These are phyloP conservation scores for Trametes hirsuta DNA, from an alignment of 1,284 basidiomycete species.

Conservation along the genomic window DNA sequence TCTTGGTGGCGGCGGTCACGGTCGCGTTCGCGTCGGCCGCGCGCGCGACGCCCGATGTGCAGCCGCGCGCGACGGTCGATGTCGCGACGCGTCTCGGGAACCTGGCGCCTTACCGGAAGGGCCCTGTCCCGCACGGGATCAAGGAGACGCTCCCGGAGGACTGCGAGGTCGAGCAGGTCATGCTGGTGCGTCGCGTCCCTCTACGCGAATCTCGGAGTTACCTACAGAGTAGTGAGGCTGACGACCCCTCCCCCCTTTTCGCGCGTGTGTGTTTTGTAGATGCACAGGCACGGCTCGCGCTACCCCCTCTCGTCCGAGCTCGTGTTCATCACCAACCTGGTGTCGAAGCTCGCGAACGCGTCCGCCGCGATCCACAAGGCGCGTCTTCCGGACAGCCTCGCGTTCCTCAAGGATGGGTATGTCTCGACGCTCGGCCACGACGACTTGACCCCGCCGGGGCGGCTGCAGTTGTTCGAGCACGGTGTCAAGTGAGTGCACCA, in stretches of 20 bases:
- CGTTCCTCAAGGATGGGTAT: conserved; percentile 48
- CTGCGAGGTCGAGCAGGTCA: conserved; percentile 47
- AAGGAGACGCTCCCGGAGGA: conserved; percentile 42
- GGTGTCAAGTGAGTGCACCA: conserved; percentile 38
- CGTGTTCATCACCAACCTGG: conserved; percentile 40
- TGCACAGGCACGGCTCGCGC: conserved; percentile 48
- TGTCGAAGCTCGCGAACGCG: conserved; percentile 38
- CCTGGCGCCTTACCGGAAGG: conserved; percentile 42
- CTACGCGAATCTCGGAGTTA: not conserved
- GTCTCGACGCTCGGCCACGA: conserved; percentile 41
- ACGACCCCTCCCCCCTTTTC: no score
- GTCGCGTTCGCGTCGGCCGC: conserved; percentile 14
- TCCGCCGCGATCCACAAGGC: conserved; percentile 34
- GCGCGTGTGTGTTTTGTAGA: conserved; percentile 26
- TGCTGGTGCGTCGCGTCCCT: conserved; percentile 36
- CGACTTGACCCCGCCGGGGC: conserved; percentile 45
- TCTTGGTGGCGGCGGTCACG: conserved; percentile 15
- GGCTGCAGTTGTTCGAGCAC: conserved; percentile 47
- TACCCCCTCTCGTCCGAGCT: conserved; percentile 38
- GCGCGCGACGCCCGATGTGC: not conserved
- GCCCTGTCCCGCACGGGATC: conserved; percentile 38
- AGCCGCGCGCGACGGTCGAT: conserved; percentile 13
- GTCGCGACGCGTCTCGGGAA: conserved; percentile 37
- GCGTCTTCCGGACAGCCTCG: conserved; percentile 38
- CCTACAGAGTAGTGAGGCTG: no score